Evolutionary conservation across 805 yeast species (phyloP).

Genomic region (Saccharomycopsis fibuligera): DNA sequence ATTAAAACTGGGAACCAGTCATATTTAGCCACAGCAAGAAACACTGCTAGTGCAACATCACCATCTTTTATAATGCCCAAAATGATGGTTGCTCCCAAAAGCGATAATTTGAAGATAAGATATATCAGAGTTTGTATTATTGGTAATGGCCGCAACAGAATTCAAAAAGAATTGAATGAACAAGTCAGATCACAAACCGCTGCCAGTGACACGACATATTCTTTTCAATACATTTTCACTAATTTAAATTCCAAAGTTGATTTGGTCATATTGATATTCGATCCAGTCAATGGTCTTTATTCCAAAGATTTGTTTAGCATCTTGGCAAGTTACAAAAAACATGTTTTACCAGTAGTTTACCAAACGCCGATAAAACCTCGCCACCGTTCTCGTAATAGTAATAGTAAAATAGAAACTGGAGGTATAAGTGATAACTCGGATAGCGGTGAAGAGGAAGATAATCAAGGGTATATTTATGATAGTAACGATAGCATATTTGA

Average conservation of each 20-base stretch:
- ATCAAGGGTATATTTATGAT: neutral
- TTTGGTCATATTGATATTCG: slow-evolving; percentile 18
- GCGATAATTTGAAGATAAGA: neutral
- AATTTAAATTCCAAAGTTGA: slow-evolving; percentile 20
- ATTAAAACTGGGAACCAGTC: slow-evolving; percentile 1
- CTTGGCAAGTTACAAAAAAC: slow-evolving; percentile 13
- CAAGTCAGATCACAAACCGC: neutral
- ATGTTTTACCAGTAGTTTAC: slow-evolving; percentile 17
- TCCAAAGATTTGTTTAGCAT: slow-evolving; percentile 17
- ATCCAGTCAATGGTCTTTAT: slow-evolving; percentile 17
- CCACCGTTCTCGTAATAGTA: neutral
- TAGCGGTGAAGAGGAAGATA: neutral
- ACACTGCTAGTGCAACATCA: neutral
- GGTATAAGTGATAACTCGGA: slow-evolving; percentile 13
- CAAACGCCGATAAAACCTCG: neutral
- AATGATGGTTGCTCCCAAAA: slow-evolving; percentile 12
- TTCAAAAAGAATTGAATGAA: slow-evolving; percentile 13
- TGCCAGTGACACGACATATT: neutral
- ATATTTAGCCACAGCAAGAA: neutral
- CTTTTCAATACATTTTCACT: slow-evolving; percentile 17
- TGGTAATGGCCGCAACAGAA: slow-evolving; percentile 13
- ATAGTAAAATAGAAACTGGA: slow-evolving; percentile 3
- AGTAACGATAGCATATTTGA: neutral
- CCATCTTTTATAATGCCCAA: slow-evolving; percentile 21
- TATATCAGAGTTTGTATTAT: slow-evolving; percentile 15